A percentile compares a stretch with the other conserved stretches of the same genome.
Evolutionary conservation across 805 yeast genomes (phyloP).

Genomic region (Lachancea quebecensis): DNA sequence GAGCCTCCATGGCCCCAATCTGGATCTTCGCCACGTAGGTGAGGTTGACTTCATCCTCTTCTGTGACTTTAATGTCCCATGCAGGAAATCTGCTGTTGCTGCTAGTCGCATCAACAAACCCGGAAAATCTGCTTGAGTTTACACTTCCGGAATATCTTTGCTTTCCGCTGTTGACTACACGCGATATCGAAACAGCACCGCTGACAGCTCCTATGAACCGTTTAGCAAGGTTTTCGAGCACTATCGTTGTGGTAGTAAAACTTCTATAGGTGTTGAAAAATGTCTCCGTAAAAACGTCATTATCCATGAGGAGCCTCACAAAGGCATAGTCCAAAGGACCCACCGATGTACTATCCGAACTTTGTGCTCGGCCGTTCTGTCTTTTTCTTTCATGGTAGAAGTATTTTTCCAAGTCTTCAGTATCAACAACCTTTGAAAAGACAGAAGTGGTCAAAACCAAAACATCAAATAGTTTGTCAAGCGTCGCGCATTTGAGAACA

Average conservation of each 20-base stretch:
- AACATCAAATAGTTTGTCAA: slow-evolving; percentile 73
- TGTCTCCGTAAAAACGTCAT: slow-evolving; percentile 55
- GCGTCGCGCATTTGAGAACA: slow-evolving; percentile 59
- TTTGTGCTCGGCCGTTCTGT: background rate
- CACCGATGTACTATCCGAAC: slow-evolving; percentile 7
- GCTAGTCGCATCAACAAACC: slow-evolving; percentile 24
- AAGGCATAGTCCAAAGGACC: slow-evolving; percentile 35
- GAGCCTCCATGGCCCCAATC: slow-evolving; percentile 71
- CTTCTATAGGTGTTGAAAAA: slow-evolving; percentile 65
- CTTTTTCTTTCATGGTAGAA: slow-evolving; percentile 27
- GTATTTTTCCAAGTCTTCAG: slow-evolving; percentile 38
- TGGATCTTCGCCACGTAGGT: slow-evolving; percentile 69
- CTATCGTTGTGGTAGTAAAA: slow-evolving; percentile 49
- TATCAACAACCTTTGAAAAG: slow-evolving; percentile 41
- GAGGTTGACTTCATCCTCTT: slow-evolving; percentile 51
- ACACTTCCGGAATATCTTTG: slow-evolving; percentile 25
- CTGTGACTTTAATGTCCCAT: slow-evolving; percentile 42
- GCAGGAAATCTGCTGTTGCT: slow-evolving; percentile 44
- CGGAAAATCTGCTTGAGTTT: slow-evolving; percentile 22
- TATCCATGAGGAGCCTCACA: slow-evolving; percentile 50
- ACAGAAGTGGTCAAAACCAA: slow-evolving; percentile 64
- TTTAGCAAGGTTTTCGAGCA: slow-evolving; percentile 46
- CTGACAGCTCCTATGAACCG: slow-evolving; percentile 57
- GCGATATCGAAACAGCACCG: slow-evolving; percentile 50
- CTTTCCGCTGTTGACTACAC: slow-evolving; percentile 20